A percentile compares a stretch with the other conserved stretches of the same genome.
Evolutionary conservation across 1,284 basidiomycete species (phyloP).

Genomic region (Austroboletus rostrupii): DNA sequence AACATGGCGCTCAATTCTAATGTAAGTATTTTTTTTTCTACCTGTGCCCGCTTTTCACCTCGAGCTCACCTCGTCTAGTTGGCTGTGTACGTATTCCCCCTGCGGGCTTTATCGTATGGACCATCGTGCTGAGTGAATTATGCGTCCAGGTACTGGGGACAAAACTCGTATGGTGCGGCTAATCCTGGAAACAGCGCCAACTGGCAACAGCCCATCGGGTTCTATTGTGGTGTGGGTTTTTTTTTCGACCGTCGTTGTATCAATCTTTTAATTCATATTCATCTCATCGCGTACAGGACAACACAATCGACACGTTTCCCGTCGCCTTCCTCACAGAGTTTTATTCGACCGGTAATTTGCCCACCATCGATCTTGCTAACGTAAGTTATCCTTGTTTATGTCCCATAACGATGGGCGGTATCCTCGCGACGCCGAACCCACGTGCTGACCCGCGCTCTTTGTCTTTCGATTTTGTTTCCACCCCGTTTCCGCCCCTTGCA

Average conservation of each 20-base stretch:
- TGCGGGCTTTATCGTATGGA: neutral
- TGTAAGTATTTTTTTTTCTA: slow-evolving; percentile 9
- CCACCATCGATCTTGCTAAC: slow-evolving; percentile 59
- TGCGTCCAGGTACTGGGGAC: slow-evolving; percentile 28
- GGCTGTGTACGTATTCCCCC: slow-evolving; percentile 18
- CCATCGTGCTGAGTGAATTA: neutral
- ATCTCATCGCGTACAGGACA: slow-evolving; percentile 10
- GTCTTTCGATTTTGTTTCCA: neutral
- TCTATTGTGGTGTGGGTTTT: slow-evolving; percentile 22
- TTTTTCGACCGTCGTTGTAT: neutral
- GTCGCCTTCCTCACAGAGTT: slow-evolving; percentile 59
- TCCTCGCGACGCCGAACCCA: neutral
- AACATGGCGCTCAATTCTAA: slow-evolving; percentile 23
- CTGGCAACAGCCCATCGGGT: slow-evolving; percentile 30
- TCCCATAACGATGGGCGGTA: neutral
- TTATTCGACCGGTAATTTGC: slow-evolving; percentile 51
- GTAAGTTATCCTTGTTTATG: slow-evolving; percentile 29
- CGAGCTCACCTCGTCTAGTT: slow-evolving; percentile 7
- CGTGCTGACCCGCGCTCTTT: neutral
- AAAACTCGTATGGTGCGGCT: slow-evolving; percentile 25
- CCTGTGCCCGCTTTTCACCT: neutral
- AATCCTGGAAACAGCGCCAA: slow-evolving; percentile 10
- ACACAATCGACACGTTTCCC: slow-evolving; percentile 39
- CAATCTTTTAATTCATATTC: neutral
- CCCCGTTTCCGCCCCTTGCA: neutral